Evolutionary conservation across 441 rosid species (phyloP), one percentile per base, ranked within the genome.

Genomic region (Populus hybrid): DNA sequence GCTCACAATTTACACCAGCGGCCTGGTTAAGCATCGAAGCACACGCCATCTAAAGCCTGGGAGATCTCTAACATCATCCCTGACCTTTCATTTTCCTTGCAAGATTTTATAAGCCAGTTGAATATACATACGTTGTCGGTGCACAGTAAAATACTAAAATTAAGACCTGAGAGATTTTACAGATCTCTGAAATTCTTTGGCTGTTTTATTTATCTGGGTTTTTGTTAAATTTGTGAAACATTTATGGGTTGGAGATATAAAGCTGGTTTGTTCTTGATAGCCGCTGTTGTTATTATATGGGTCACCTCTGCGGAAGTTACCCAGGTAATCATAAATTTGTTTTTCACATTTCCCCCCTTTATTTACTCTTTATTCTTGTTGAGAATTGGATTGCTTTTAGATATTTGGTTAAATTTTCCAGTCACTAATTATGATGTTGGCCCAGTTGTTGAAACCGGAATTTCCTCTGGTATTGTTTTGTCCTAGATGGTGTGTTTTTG

Each of bases 221-320:
- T 72, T 81, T 26, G 10, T 74, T 32, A 32, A 12, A 10, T 76
- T 35, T 34, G 21, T 61, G 66, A 61, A 61, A 1, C 4, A 14
- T 28, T 28, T 63, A 96, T 96, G 99, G 88, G 90, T 79, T 94
- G 91, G 97, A 92, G 89, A 77, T 96, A 96, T 71, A 93, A 76
- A 74, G 95, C 98, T 67, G 99, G 99, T 63, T 79, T 96, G 84
- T 88, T 93, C 81, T 87, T 96, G 81, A 96, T 96, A 63, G 90
- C 81, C 61, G 86, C 98, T 72, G 98, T 94, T 78, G 99, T 96
- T 76, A 76, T 96, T 79, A 96, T 96, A 82, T 96, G 99, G 99
- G 99, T 94, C 82, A 87, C 94, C 83, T 96, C 99, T 64, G 99
- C 99, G 23, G 99, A 96, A 91, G 98, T 96, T 77, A 96, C 99